A percentile compares a stretch with the other conserved stretches of the same genome.
Evolutionary conservation across 2,329 filamentous ascomycete species (phyloP).

Genomic region (Mariannaea elegans): DNA sequence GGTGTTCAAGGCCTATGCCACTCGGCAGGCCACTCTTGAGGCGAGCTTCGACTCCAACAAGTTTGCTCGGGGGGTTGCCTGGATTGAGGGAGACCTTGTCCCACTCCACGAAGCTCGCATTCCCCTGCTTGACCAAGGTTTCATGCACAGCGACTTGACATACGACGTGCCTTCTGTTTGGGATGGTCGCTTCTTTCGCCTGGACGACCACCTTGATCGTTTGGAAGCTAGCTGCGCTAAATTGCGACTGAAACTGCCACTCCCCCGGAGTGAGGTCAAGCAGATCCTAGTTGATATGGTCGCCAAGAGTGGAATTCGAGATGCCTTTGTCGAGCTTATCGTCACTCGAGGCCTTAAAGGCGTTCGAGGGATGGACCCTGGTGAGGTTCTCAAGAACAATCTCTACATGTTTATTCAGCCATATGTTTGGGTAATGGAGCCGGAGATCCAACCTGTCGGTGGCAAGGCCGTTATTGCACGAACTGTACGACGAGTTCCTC

Average conservation of each 20-base stretch:
- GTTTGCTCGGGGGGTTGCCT: slow-evolving; percentile 56
- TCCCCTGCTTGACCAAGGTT: slow-evolving; percentile 60
- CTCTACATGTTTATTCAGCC: slow-evolving; percentile 59
- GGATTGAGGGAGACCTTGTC: slow-evolving; percentile 53
- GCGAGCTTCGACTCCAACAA: slow-evolving; percentile 44
- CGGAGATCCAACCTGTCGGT: slow-evolving; percentile 50
- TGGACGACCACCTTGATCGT: slow-evolving; percentile 58
- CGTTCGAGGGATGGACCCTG: slow-evolving; percentile 47
- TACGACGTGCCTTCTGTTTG: slow-evolving; percentile 62
- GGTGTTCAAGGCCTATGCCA: slow-evolving; percentile 50
- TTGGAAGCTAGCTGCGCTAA: slow-evolving; percentile 56
- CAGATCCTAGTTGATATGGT: slow-evolving; percentile 55
- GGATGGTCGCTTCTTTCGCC: slow-evolving; percentile 61
- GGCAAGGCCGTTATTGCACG: slow-evolving; percentile 55
- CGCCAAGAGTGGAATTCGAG: slow-evolving; percentile 54
- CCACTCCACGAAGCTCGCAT: slow-evolving; percentile 58
- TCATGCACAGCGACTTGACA: slow-evolving; percentile 60
- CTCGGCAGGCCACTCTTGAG: slow-evolving; percentile 40
- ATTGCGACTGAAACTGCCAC: slow-evolving; percentile 53
- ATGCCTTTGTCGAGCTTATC: slow-evolving; percentile 61
- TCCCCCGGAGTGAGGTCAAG: slow-evolving; percentile 51
- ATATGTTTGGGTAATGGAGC: slow-evolving; percentile 61
- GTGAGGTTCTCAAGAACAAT: slow-evolving; percentile 51
- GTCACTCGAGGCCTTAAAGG: slow-evolving; percentile 57
- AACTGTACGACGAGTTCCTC: slow-evolving; percentile 55